Evolutionary conservation across 1,284 basidiomycete genomes (phyloP).

Genomic region (Schizophyllum amplum): DNA sequence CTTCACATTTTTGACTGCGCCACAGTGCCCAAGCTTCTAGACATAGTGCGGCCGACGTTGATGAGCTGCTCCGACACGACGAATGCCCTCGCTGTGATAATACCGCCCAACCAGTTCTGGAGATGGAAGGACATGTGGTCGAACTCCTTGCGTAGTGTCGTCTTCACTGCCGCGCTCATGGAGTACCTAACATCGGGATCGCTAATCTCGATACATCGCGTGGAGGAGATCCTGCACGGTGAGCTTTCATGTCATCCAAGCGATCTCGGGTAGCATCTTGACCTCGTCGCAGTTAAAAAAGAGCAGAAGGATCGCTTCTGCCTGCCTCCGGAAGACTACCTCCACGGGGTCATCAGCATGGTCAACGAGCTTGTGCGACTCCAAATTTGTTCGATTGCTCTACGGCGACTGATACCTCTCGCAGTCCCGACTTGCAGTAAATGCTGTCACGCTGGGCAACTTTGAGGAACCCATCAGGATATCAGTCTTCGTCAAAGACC

Average conservation of each 20-base stretch:
- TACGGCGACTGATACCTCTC: not conserved
- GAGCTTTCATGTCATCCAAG: conserved; percentile 21
- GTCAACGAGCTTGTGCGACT: conserved; percentile 72
- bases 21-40: conserved; percentile 54
- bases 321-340: conserved; percentile 73
- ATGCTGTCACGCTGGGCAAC: conserved; percentile 75
- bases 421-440: conserved; percentile 76
- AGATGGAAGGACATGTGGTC: conserved; percentile 77
- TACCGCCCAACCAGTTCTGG: conserved; percentile 73
- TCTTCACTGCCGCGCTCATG: conserved; percentile 59
- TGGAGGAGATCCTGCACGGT: conserved; percentile 59
- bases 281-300: conserved; percentile 51
- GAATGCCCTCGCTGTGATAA: conserved; percentile 41
- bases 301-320: conserved; percentile 65
- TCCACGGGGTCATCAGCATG: conserved; percentile 75
- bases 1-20: not conserved
- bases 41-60: conserved; percentile 46
- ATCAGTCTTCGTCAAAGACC: conserved; percentile 73
- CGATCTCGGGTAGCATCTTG: conserved; percentile 1
- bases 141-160: conserved; percentile 50
- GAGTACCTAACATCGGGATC: conserved; percentile 56
- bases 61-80: conserved; percentile 43
- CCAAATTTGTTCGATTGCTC: not conserved
- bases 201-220: conserved; percentile 50
- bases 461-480: conserved; percentile 76